Percentiles rank a stretch among this genome's conserved stretches.
Conservation (phyloP, 805 yeast genomes). For the Yarrowia osloensis region DNA sequence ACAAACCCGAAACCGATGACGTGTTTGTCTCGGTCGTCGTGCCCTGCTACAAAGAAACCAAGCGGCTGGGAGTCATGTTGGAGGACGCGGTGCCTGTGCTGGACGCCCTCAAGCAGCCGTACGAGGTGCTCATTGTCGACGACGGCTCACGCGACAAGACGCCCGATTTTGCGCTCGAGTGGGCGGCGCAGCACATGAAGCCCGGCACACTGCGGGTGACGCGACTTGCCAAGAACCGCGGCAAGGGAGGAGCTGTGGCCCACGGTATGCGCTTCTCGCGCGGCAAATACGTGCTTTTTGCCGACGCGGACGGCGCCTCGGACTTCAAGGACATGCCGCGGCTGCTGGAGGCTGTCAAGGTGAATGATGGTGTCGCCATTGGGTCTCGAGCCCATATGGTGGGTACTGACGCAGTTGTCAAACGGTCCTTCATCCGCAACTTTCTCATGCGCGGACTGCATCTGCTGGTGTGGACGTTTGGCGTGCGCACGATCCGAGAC, state of each 20-base stretch:
- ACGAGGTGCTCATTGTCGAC: conserved; percentile 85
- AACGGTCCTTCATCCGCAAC: conserved; percentile 83
- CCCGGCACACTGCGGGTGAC: conserved; percentile 71
- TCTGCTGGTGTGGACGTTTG: conserved; percentile 80
- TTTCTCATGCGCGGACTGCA: conserved; percentile 92
- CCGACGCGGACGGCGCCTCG: conserved; percentile 98
- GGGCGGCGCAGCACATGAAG: conserved; percentile 52
- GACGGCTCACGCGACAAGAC: conserved; percentile 91
- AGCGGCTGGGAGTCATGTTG: conserved; percentile 56
- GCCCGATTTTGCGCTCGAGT: conserved; percentile 64
- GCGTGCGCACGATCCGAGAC: conserved; percentile 81
- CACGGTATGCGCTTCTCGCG: conserved; percentile 80
- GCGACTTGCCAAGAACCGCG: conserved; percentile 73
- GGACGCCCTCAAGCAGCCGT: conserved; percentile 44
- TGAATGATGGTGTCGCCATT: conserved; percentile 64
- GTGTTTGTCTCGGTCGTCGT: conserved; percentile 74
- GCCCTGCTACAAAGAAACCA: conserved; percentile 91
- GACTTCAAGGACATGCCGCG: conserved; percentile 66
- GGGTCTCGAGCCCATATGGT: conserved; percentile 98
- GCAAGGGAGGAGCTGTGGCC: conserved; percentile 95
- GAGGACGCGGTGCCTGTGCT: conserved; percentile 52
- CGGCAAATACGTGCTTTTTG: conserved; percentile 78
- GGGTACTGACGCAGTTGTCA: conserved; percentile 93
- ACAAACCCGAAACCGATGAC: conserved; percentile 14
- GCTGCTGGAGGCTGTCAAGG: conserved; percentile 50